Conservation (phyloP, 2,329 filamentous ascomycete genomes). For the Davidsoniella virescens region DNA sequence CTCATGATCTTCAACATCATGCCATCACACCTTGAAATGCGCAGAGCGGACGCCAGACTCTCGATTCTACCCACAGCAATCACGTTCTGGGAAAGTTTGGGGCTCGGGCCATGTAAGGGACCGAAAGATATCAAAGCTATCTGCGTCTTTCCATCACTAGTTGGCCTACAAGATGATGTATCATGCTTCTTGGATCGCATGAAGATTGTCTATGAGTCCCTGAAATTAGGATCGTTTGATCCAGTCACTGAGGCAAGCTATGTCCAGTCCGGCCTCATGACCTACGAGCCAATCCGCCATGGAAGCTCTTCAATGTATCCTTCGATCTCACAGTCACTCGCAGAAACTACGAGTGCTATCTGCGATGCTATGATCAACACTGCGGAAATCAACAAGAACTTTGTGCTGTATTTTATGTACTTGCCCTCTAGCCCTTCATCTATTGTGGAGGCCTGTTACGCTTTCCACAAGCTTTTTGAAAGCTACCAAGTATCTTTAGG, state of each 20-base stretch:
- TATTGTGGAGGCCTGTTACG: slow-evolving; percentile 53
- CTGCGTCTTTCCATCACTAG: slow-evolving; percentile 52
- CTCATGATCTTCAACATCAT: slow-evolving; percentile 45
- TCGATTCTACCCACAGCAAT: slow-evolving; percentile 61
- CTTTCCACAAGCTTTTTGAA: slow-evolving; percentile 58
- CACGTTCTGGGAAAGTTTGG: slow-evolving; percentile 67
- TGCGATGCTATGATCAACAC: slow-evolving; percentile 24
- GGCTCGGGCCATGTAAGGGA: slow-evolving; percentile 54
- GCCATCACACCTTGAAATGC: slow-evolving; percentile 55
- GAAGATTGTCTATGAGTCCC: slow-evolving; percentile 54
- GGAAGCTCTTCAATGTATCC: slow-evolving; percentile 9
- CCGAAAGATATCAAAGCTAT: slow-evolving; percentile 54
- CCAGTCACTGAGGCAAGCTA: slow-evolving; percentile 27
- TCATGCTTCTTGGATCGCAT: slow-evolving; percentile 50
- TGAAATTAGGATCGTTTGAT: slow-evolving; percentile 53
- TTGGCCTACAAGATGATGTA: slow-evolving; percentile 44
- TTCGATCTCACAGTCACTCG: slow-evolving; percentile 21
- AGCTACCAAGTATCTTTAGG: slow-evolving; percentile 20
- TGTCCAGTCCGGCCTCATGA: slow-evolving; percentile 32
- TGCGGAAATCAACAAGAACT: slow-evolving; percentile 35
- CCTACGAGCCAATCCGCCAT: slow-evolving; percentile 32
- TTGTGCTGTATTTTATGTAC: slow-evolving; percentile 66
- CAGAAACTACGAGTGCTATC: slow-evolving; percentile 25
- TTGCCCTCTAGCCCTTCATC: slow-evolving; percentile 44
- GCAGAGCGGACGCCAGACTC: slow-evolving; percentile 50